A percentile compares a stretch with the other conserved stretches of the same genome.
Conservation (phyloP, 768 basidiomycete species). For the Dioszegia hungarica region DNA sequence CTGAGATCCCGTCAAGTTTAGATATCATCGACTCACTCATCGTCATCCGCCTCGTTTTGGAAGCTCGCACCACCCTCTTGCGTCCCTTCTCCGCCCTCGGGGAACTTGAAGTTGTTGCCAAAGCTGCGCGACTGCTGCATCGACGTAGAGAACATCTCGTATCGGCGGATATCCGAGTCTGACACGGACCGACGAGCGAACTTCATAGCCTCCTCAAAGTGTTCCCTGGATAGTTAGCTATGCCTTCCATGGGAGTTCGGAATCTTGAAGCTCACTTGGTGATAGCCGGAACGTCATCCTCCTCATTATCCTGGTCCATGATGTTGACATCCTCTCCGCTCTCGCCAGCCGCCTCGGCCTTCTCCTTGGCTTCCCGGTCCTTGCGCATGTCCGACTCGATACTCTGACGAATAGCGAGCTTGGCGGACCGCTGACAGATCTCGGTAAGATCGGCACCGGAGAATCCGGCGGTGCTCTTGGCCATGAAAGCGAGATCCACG, state of each 20-base stretch:
- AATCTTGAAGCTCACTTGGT: constrained; percentile 56
- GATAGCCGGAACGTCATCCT: constrained; percentile 87
- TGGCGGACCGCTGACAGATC: constrained; percentile 95
- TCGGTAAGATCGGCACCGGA: constrained; percentile 99
- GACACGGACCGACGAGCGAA: constrained; percentile 95
- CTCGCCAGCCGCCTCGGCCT: constrained; percentile 70
- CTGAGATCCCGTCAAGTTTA: background rate
- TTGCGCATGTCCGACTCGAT: constrained; percentile 85
- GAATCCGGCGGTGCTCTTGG: constrained; percentile 92
- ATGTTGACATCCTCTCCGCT: constrained; percentile 64
- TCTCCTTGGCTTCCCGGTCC: constrained; percentile 72
- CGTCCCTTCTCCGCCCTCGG: constrained; percentile 57
- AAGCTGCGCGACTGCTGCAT: constrained; percentile 54
- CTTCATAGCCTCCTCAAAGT: constrained; percentile 99
- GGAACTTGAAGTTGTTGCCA: constrained; percentile 98
- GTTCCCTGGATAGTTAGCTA: constrained; percentile 56
- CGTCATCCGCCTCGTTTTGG: constrained; percentile 77
- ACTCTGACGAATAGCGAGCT: constrained; percentile 89
- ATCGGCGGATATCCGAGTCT: constrained; percentile 89
- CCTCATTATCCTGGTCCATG: constrained; percentile 58
- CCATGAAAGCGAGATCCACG: constrained; percentile 79
- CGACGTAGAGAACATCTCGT: constrained; percentile 92
- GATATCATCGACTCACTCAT: constrained; percentile 55
- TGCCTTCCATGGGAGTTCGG: background rate
- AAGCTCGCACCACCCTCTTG: constrained; percentile 49